These are phyloP conservation scores for Arthrobotrys pseudoclavata DNA, from an alignment of 2,329 filamentous ascomycete species.

Conservation along the genomic window DNA sequence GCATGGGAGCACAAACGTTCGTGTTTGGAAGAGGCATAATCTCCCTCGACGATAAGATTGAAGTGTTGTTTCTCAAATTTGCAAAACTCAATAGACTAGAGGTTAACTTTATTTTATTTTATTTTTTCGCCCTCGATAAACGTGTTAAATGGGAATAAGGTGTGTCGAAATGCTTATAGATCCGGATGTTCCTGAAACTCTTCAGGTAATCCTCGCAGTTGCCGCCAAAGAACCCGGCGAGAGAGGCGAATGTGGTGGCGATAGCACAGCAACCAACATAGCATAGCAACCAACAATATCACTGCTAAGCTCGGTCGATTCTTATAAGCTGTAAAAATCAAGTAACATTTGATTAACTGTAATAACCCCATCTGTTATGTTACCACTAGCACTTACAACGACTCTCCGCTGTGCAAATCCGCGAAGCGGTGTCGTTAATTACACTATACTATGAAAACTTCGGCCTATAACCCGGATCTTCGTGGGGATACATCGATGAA, in stretches of 20 bases:
- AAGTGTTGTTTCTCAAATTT: not conserved
- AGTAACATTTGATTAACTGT: too few relatives aligned
- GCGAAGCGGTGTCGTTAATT: too few relatives aligned
- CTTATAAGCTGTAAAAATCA: too few relatives aligned
- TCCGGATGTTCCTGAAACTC: conserved; percentile 45
- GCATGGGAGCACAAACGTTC: conserved; percentile 32
- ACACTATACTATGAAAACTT: too few relatives aligned
- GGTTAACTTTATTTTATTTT: not conserved
- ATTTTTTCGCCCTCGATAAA: conserved; percentile 11
- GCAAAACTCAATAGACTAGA: not conserved
- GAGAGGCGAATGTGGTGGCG: conserved; percentile 39
- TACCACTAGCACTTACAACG: too few relatives aligned
- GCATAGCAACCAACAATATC: not conserved
- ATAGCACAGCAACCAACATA: conserved; percentile 1
- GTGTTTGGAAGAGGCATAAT: not conserved
- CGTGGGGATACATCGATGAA: too few relatives aligned
- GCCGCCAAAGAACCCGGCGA: conserved; percentile 36
- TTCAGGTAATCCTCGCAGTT: conserved; percentile 37
- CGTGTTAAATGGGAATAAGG: conserved; percentile 37
- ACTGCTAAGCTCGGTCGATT: not conserved
- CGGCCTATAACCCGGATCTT: too few relatives aligned
- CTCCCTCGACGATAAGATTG: not conserved
- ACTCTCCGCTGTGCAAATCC: too few relatives aligned
- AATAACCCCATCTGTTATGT: too few relatives aligned
- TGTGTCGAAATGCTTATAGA: conserved; percentile 42